phyloP scores from a whole-genome alignment of 352 stramenopile genomes.

The Phytophthora rubi region DNA sequence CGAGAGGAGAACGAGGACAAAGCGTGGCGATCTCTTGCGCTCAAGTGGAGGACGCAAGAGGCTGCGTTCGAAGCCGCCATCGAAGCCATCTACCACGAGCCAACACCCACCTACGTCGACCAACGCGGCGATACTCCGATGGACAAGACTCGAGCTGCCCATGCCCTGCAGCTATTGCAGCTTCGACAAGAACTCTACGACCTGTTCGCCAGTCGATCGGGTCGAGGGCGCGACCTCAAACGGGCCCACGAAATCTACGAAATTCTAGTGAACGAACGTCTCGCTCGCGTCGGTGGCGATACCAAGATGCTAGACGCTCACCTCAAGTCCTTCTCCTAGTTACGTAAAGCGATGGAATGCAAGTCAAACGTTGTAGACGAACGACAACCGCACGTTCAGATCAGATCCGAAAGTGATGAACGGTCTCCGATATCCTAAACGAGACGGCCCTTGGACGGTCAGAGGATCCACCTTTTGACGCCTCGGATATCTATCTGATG shows the following conservation, averaged over 20 bases:
- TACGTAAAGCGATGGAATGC: background rate
- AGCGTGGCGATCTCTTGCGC: slow-evolving; percentile 55
- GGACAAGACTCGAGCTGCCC: slow-evolving; percentile 28
- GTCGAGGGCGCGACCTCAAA: slow-evolving; percentile 33
- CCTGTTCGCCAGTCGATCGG: slow-evolving; percentile 44
- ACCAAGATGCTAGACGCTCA: slow-evolving; percentile 22
- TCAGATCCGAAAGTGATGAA: slow-evolving; percentile 6
- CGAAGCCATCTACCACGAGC: slow-evolving; percentile 49
- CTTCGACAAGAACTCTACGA: slow-evolving; percentile 65
- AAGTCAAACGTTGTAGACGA: background rate
- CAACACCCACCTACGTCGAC: background rate
- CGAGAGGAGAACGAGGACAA: slow-evolving; percentile 49
- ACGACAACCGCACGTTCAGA: background rate
- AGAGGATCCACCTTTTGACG: slow-evolving; percentile 5
- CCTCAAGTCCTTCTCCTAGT: background rate
- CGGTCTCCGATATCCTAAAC: slow-evolving; percentile 15
- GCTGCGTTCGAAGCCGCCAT: slow-evolving; percentile 54
- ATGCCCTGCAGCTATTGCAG: slow-evolving; percentile 49
- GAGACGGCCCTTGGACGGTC: background rate
- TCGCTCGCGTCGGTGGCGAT: slow-evolving; percentile 25
- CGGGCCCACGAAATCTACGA: slow-evolving; percentile 46
- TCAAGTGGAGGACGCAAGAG: slow-evolving; percentile 62
- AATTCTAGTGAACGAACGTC: slow-evolving; percentile 39
- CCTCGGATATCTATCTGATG: slow-evolving; percentile 6
- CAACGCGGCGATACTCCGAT: background rate